Percentiles rank a stretch among this genome's conserved stretches.
These are phyloP conservation scores for Schoenoplectus tabernaemontani DNA, from an alignment of 202 grass and related monocot genomes.

Conservation along the genomic window DNA sequence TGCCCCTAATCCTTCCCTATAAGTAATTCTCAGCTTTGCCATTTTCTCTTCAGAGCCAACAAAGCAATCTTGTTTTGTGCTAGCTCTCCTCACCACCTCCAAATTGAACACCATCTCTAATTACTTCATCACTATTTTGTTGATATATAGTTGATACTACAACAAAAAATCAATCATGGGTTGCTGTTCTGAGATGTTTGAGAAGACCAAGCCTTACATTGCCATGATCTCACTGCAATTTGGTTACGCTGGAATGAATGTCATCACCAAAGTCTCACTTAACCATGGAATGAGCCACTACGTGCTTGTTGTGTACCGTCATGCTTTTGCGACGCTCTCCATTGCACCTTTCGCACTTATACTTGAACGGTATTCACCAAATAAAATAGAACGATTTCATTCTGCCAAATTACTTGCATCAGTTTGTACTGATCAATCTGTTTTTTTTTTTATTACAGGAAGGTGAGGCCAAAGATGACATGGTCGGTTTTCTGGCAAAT, in stretches of 20 bases:
- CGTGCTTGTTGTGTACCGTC: constrained; percentile 90
- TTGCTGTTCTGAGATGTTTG: constrained; percentile 37
- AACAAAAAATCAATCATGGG: constrained; percentile 27
- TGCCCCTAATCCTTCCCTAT: constrained; percentile 28
- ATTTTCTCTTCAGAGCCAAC: constrained; percentile 21
- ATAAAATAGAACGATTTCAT: neutral
- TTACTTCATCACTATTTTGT: neutral
- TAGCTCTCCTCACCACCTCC: neutral
- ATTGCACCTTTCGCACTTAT: constrained; percentile 82
- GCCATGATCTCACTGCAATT: constrained; percentile 92
- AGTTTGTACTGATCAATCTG: constrained; percentile 8
- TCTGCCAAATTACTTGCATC: neutral
- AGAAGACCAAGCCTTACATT: constrained; percentile 76
- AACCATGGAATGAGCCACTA: constrained; percentile 98
- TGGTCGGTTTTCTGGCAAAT: constrained; percentile 71
- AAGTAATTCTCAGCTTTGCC: constrained; percentile 23
- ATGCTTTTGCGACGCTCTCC: constrained; percentile 87
- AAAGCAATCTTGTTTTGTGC: constrained; percentile 8
- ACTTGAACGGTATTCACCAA: constrained; percentile 49
- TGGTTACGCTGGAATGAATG: constrained; percentile 94
- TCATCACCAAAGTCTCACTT: constrained; percentile 88
- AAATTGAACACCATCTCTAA: neutral
- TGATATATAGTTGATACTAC: too few species aligned
- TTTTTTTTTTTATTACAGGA: constrained; percentile 37
- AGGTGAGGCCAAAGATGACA: constrained; percentile 84